These are phyloP conservation scores for Cylindrotheca closterium DNA, from an alignment of 108 stramenopile genomes.

Conservation along the genomic window DNA sequence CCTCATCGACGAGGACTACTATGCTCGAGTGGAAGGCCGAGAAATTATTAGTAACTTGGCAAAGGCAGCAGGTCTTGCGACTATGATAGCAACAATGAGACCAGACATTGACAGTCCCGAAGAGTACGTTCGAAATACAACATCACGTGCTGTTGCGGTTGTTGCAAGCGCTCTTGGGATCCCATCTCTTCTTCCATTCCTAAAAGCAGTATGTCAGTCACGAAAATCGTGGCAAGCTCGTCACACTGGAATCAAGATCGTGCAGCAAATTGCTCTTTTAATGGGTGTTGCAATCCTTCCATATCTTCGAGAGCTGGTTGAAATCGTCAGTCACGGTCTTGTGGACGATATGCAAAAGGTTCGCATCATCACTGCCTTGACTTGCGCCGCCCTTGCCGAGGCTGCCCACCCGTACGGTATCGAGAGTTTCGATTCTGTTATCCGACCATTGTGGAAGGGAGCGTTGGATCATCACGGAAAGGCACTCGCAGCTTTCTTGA, in stretches of 20 bases:
- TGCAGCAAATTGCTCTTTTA: constrained; percentile 98
- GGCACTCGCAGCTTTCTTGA: constrained; percentile 96
- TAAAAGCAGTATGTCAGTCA: constrained; percentile 98
- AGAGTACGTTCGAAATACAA: constrained; percentile 98
- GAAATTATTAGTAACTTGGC: constrained; percentile 99
- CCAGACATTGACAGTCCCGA: constrained; percentile 99
- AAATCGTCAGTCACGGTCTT: constrained; percentile 95
- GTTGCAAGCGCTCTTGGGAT: constrained; percentile 98
- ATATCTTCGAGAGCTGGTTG: constrained; percentile 93
- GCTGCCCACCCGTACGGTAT: constrained; percentile 99
- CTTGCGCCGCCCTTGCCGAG: constrained; percentile 96
- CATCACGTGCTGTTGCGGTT: constrained; percentile 97
- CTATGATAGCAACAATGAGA: constrained; percentile 99
- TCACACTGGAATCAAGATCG: constrained; percentile 98
- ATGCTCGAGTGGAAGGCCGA: constrained; percentile 96
- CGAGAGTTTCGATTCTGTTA: constrained; percentile 98
- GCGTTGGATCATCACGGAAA: constrained; percentile 96
- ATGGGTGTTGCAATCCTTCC: constrained; percentile 99
- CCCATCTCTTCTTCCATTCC: constrained; percentile 93
- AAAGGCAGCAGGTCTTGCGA: constrained; percentile 99
- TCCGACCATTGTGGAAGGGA: constrained; percentile 98
- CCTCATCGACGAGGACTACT: constrained; percentile 99
- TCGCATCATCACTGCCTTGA: constrained; percentile 95
- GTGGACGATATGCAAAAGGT: constrained; percentile 97
- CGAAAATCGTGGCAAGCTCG: constrained; percentile 98